Conservation (phyloP, 768 basidiomycete genomes). For the Pleurotus tuber-regium region DNA sequence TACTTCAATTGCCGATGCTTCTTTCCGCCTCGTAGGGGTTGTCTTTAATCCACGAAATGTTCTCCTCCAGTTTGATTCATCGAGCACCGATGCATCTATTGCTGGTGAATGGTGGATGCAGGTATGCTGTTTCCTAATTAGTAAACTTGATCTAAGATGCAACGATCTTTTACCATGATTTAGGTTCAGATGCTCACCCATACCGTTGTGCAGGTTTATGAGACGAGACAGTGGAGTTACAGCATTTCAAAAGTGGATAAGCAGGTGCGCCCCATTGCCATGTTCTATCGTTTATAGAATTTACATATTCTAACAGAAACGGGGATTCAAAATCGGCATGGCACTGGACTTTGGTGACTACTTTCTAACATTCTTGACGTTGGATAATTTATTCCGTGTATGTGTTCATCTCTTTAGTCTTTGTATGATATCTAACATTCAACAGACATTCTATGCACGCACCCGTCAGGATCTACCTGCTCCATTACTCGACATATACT, state of each 20-base stretch:
- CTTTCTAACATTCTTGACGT: slow-evolving; percentile 9
- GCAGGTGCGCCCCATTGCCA: not conserved
- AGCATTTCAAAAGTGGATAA: not conserved
- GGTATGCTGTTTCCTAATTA: not conserved
- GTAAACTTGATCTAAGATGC: not conserved
- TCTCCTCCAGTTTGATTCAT: not conserved
- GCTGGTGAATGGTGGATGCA: slow-evolving; percentile 1
- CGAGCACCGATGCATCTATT: not conserved
- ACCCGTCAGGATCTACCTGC: not conserved
- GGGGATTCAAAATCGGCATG: slow-evolving; percentile 11
- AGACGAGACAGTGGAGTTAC: not conserved
- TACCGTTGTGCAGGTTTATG: slow-evolving; percentile 4
- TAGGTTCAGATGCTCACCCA: slow-evolving; percentile 6
- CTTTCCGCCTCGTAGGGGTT: not conserved
- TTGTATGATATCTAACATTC: not conserved
- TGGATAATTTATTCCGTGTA: slow-evolving; percentile 11
- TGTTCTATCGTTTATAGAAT: not conserved
- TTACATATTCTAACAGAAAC: not conserved
- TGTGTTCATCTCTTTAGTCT: not conserved
- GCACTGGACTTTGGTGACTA: slow-evolving; percentile 12
- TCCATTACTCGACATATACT: not conserved
- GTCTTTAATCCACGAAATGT: slow-evolving; percentile 1
- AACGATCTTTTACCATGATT: too few relatives aligned
- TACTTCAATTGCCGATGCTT: not conserved
- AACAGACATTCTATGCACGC: not conserved